Conservation (phyloP, 2,329 filamentous ascomycete genomes). For the Fusarium fujikuroi region DNA sequence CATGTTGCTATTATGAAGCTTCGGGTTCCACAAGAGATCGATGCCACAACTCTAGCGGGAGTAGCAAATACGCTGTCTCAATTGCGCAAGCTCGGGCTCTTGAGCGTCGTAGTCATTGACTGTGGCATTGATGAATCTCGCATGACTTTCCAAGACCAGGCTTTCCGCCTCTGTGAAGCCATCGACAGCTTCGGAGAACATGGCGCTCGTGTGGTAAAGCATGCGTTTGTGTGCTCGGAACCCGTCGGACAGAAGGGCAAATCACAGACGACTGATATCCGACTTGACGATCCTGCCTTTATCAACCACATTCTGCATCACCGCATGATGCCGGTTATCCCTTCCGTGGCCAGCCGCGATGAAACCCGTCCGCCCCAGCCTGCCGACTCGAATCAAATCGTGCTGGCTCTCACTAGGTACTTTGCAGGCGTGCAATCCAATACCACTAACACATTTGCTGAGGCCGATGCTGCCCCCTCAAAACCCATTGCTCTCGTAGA, state of each 20-base stretch:
- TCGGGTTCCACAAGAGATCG: constrained; percentile 75
- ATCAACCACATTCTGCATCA: constrained; percentile 48
- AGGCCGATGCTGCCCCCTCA: constrained; percentile 51
- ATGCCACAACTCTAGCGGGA: constrained; percentile 75
- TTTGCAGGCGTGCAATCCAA: constrained; percentile 73
- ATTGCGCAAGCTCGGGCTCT: constrained; percentile 82
- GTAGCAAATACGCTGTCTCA: constrained; percentile 87
- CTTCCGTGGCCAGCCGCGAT: constrained; percentile 55
- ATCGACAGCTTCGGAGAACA: constrained; percentile 76
- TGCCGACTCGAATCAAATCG: constrained; percentile 67
- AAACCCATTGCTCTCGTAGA: constrained; percentile 74
- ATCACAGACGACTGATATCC: constrained; percentile 41
- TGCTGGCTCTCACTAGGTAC: constrained; percentile 81
- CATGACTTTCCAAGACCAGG: constrained; percentile 67
- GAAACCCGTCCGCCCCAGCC: constrained; percentile 53
- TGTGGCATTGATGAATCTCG: constrained; percentile 60
- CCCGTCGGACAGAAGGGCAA: neutral
- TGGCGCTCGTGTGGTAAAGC: constrained; percentile 75
- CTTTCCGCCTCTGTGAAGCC: constrained; percentile 77
- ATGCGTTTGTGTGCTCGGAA: constrained; percentile 42
- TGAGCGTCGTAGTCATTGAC: constrained; percentile 85
- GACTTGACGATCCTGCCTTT: constrained; percentile 47
- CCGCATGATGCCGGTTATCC: constrained; percentile 52
- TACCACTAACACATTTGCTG: neutral
- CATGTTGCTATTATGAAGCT: constrained; percentile 89